These are phyloP conservation scores for Nicotiana paniculata DNA, from an alignment of 257 asterid genomes.

Conservation along the genomic window DNA sequence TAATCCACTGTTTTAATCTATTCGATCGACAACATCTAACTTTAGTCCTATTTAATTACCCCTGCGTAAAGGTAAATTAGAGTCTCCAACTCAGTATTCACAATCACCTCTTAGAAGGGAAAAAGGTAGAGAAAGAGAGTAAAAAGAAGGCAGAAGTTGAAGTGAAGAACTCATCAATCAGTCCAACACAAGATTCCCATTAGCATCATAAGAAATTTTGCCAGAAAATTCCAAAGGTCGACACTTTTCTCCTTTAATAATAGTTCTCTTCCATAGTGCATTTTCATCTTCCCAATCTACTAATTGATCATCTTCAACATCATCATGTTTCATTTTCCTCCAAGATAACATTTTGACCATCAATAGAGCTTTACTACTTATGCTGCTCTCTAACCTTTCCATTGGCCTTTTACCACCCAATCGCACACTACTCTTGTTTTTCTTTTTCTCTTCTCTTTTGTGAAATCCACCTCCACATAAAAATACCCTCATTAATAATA, in stretches of 20 bases:
- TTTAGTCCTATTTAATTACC: too few species aligned
- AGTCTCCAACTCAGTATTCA: not conserved
- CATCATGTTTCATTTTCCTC: slow-evolving; percentile 42
- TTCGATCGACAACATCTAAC: too few species aligned
- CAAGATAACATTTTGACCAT: slow-evolving; percentile 57
- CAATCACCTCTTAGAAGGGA: not conserved
- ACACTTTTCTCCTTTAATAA: slow-evolving; percentile 70
- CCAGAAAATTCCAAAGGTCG: slow-evolving; percentile 74
- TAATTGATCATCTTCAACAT: slow-evolving; percentile 6
- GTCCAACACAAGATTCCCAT: slow-evolving; percentile 60
- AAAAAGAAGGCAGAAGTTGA: not conserved
- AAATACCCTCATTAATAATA: slow-evolving; percentile 22
- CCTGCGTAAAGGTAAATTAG: too few species aligned
- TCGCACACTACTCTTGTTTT: slow-evolving; percentile 18
- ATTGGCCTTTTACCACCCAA: slow-evolving; percentile 31
- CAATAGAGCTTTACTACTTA: slow-evolving; percentile 53
- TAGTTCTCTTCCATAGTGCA: slow-evolving; percentile 67
- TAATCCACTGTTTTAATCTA: too few species aligned
- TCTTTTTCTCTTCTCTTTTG: not conserved
- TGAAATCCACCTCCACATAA: slow-evolving; percentile 42
- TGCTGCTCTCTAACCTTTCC: slow-evolving; percentile 32
- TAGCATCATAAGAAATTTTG: slow-evolving; percentile 55
- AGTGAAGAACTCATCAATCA: slow-evolving; percentile 4
- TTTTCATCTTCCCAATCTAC: slow-evolving; percentile 25
- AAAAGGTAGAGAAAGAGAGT: not conserved